Evolutionary conservation across 2,329 filamentous ascomycete genomes (phyloP).

Genomic region (Hirsutella rhossiliensis): DNA sequence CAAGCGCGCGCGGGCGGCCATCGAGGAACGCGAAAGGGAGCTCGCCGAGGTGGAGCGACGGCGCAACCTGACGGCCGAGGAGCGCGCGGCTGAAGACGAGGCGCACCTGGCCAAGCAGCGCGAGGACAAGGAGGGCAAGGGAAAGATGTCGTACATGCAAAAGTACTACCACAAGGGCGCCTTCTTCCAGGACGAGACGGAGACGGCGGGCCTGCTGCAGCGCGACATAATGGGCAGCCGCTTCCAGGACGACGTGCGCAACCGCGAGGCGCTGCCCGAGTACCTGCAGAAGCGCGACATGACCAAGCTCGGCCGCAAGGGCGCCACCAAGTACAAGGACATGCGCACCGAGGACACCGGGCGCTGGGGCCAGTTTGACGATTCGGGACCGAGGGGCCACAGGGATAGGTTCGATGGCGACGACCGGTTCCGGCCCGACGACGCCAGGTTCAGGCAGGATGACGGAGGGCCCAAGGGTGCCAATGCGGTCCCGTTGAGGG

Average conservation of each 20-base stretch:
- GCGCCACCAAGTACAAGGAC: constrained; percentile 81
- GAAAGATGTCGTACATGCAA: constrained; percentile 83
- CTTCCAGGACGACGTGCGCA: constrained; percentile 72
- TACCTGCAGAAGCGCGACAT: constrained; percentile 89
- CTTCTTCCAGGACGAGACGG: constrained; percentile 78
- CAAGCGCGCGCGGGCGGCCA: constrained; percentile 72
- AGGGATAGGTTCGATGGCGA: constrained; percentile 34
- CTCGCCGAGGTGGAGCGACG: constrained; percentile 81
- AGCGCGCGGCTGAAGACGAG: constrained; percentile 75
- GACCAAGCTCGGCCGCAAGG: constrained; percentile 88
- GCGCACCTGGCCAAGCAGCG: constrained; percentile 66
- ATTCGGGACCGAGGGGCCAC: constrained; percentile 19
- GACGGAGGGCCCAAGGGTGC: constrained; percentile 44
- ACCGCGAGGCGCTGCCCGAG: constrained; percentile 75
- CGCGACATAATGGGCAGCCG: constrained; percentile 77
- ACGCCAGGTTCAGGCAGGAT: constrained; percentile 31
- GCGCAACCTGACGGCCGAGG: constrained; percentile 74
- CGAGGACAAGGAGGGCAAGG: constrained; percentile 64
- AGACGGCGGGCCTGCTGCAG: constrained; percentile 61
- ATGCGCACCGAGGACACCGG: constrained; percentile 86
- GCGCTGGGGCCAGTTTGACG: constrained; percentile 59
- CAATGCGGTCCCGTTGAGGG: constrained; percentile 59
- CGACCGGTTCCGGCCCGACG: constrained; percentile 57
- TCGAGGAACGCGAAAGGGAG: constrained; percentile 75
- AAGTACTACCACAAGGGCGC: constrained; percentile 96